Conservation (phyloP, 108 stramenopile species). For the Aurantiochytrium sp. region DNA sequence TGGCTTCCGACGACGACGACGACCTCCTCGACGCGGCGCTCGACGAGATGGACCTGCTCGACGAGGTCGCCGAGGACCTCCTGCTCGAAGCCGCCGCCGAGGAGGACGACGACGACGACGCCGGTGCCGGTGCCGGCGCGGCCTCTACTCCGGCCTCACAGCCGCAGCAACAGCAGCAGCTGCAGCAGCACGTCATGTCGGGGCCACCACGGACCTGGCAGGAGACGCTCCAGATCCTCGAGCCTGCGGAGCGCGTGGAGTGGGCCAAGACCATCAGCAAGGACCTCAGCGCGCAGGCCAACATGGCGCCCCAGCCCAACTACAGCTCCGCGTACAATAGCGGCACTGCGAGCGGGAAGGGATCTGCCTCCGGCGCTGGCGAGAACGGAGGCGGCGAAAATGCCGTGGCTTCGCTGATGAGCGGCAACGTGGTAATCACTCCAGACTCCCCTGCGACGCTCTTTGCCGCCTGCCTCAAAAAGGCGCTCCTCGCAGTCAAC, state of each 20-base stretch:
- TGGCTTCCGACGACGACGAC: neutral
- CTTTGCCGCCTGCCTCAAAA: neutral
- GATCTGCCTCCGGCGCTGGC: neutral
- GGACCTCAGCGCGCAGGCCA: neutral
- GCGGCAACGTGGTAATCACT: neutral
- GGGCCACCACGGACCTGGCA: neutral
- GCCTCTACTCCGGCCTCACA: too few species aligned
- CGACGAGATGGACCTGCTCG: neutral
- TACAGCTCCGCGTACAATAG: constrained; percentile 6
- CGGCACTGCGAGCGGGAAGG: neutral
- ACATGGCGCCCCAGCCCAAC: neutral
- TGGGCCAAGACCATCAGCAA: constrained; percentile 28
- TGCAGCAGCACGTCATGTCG: neutral
- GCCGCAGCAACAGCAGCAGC: neutral
- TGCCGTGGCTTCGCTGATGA: neutral
- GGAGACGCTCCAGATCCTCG: neutral
- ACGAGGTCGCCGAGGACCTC: neutral
- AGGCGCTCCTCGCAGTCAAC: neutral
- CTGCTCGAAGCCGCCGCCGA: neutral
- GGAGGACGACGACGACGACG: neutral
- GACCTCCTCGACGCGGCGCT: neutral
- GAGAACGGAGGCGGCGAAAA: neutral
- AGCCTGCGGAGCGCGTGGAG: neutral
- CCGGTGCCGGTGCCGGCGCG: too few species aligned
- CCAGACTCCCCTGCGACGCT: neutral